Percentiles rank a stretch among this genome's conserved stretches.
Evolutionary conservation across 148 eudicot species (phyloP).

Genomic region (Oxyria digyna): DNA sequence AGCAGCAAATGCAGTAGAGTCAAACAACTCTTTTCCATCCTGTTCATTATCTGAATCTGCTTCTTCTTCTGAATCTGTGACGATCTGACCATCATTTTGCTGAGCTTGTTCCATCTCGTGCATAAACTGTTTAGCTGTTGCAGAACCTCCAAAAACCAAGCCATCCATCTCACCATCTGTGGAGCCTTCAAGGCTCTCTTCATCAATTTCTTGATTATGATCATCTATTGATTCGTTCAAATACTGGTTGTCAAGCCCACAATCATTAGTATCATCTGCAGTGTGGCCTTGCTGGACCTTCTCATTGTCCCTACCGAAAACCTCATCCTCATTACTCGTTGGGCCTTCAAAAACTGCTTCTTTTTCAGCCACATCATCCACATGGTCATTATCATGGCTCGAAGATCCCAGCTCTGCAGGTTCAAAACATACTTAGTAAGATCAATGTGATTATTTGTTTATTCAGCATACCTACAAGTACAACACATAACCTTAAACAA

Average conservation of each 20-base stretch:
- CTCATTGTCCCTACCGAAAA: constrained; percentile 17
- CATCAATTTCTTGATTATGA: constrained; percentile 22
- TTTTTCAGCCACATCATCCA: not conserved
- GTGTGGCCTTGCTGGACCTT: constrained; percentile 12
- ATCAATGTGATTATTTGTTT: not conserved
- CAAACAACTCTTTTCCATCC: constrained; percentile 69
- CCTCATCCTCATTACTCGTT: constrained; percentile 12
- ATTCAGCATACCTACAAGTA: not conserved
- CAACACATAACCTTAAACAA: not conserved
- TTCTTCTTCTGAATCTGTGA: constrained; percentile 80
- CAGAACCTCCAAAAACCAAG: constrained; percentile 47
- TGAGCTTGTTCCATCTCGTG: constrained; percentile 57
- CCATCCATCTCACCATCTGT: constrained; percentile 61
- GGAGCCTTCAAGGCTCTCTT: constrained; percentile 26
- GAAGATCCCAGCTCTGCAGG: not conserved
- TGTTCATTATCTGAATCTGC: constrained; percentile 71
- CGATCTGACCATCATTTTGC: constrained; percentile 65
- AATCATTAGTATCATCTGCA: constrained; percentile 9
- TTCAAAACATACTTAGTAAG: not conserved
- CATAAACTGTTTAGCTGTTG: constrained; percentile 50
- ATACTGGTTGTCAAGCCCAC: constrained; percentile 7
- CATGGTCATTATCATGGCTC: not conserved
- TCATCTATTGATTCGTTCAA: constrained; percentile 6
- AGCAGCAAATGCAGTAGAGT: constrained; percentile 88
- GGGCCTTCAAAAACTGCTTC: not conserved